phyloP scores from a whole-genome alignment of 352 stramenopile species.

The Pythium aphanidermatum region DNA sequence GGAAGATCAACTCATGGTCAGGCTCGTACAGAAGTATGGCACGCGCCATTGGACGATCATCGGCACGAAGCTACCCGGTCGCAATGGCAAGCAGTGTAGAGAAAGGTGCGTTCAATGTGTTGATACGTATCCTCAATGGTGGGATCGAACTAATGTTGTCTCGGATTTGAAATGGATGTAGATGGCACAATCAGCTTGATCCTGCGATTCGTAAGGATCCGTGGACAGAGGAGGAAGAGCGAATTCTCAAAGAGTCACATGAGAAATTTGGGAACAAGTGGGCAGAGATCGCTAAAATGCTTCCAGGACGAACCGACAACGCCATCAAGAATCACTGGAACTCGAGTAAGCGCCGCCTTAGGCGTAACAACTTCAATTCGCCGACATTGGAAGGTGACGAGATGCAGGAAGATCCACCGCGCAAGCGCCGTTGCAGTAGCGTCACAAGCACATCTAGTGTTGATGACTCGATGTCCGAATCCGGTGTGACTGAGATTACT shows the following conservation, averaged over 20 bases:
- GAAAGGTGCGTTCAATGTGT: constrained; percentile 67
- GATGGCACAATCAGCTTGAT: constrained; percentile 95
- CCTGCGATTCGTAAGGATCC: constrained; percentile 89
- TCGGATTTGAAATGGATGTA: constrained; percentile 20
- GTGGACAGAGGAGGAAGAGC: constrained; percentile 90
- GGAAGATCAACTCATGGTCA: constrained; percentile 86
- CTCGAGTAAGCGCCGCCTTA: constrained; percentile 73
- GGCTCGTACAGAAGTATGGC: constrained; percentile 88
- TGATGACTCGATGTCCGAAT: constrained; percentile 4
- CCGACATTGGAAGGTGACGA: background rate
- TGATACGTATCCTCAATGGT: background rate
- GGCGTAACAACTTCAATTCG: constrained; percentile 27
- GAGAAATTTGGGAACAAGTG: constrained; percentile 88
- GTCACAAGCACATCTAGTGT: constrained; percentile 15
- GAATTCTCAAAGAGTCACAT: constrained; percentile 58
- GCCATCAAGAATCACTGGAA: constrained; percentile 93
- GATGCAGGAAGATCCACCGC: background rate
- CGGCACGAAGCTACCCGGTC: constrained; percentile 92
- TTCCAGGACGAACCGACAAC: constrained; percentile 86
- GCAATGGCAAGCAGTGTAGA: constrained; percentile 93
- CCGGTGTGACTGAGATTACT: background rate
- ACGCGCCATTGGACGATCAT: constrained; percentile 98
- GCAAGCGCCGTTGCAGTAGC: constrained; percentile 17
- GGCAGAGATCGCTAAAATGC: constrained; percentile 87
- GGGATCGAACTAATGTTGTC: background rate